phyloP scores from a whole-genome alignment of 2,329 filamentous ascomycete species.

The Xylogone sp. region DNA sequence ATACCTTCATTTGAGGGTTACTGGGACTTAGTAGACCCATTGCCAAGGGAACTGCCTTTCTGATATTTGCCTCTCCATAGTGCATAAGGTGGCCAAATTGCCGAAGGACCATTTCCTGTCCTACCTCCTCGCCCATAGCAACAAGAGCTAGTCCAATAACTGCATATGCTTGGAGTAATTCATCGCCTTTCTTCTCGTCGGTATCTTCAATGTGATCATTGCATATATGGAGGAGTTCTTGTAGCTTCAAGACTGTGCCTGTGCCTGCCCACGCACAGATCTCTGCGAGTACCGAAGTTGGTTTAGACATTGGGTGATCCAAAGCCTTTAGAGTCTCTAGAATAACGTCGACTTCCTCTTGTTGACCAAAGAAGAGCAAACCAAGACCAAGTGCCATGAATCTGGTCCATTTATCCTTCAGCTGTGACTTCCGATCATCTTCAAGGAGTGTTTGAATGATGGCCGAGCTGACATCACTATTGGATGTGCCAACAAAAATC shows the following conservation, averaged over 20 bases:
- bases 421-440: slow-evolving; percentile 82
- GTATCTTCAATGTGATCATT: slow-evolving; percentile 95
- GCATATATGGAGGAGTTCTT: slow-evolving; percentile 95
- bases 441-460: slow-evolving; percentile 92
- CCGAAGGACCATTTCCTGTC: slow-evolving; percentile 96
- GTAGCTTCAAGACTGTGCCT: slow-evolving; percentile 92
- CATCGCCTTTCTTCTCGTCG: slow-evolving; percentile 92
- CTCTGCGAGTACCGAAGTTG: slow-evolving; percentile 90
- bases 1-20: slow-evolving; percentile 99
- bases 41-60: slow-evolving; percentile 89
- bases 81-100: slow-evolving; percentile 99
- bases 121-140: slow-evolving; percentile 96
- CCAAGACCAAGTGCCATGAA: slow-evolving; percentile 94
- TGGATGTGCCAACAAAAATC: slow-evolving; percentile 88
- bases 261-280: slow-evolving; percentile 98
- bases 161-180: slow-evolving; percentile 92
- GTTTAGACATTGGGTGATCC: slow-evolving; percentile 93
- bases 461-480: slow-evolving; percentile 85
- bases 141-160: slow-evolving; percentile 92
- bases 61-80: slow-evolving; percentile 96
- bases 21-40: slow-evolving; percentile 96
- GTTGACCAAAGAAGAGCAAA: slow-evolving; percentile 89
- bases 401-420: slow-evolving; percentile 97
- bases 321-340: slow-evolving; percentile 95
- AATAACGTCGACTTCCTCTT: slow-evolving; percentile 98